Percentiles rank a stretch among this genome's conserved stretches.
These are phyloP conservation scores for Diaporthe citrichinensis DNA, from an alignment of 2,329 filamentous ascomycete genomes.

Conservation along the genomic window DNA sequence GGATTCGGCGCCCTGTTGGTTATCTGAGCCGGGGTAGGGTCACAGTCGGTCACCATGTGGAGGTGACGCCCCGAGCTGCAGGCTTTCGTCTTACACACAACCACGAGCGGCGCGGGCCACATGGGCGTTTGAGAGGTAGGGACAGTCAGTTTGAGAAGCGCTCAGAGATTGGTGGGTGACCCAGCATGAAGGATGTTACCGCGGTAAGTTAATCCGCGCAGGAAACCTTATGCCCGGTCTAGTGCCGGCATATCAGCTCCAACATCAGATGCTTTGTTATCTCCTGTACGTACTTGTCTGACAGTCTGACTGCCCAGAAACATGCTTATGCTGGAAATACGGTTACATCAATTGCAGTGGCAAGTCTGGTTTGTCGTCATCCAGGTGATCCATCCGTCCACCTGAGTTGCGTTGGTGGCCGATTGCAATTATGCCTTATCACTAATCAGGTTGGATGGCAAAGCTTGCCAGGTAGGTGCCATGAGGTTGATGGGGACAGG, in stretches of 20 bases:
- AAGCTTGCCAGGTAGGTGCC: not conserved
- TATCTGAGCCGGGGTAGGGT: not conserved
- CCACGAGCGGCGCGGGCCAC: not conserved
- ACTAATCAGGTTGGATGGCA: not conserved
- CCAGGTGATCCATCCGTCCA: not conserved
- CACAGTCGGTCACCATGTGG: conserved; percentile 7
- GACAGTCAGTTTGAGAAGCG: no score
- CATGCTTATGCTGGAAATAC: not conserved
- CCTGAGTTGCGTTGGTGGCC: not conserved
- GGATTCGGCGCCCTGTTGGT: not conserved
- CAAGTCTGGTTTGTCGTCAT: not conserved
- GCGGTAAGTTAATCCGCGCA: not conserved
- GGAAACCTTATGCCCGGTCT: not conserved
- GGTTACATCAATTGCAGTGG: conserved; percentile 10
- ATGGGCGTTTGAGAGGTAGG: conserved; percentile 10
- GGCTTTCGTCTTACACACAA: not conserved
- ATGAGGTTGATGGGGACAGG: not conserved
- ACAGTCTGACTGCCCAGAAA: not conserved
- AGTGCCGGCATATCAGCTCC: conserved; percentile 3
- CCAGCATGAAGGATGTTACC: no score
- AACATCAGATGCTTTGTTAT: conserved; percentile 12
- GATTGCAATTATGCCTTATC: not conserved
- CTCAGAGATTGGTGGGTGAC: no score
- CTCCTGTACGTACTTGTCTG: not conserved
- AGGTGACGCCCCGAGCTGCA: not conserved